Evolutionary conservation across 2,329 filamentous ascomycete genomes (phyloP).

Genomic region (Penicillium sp.): DNA sequence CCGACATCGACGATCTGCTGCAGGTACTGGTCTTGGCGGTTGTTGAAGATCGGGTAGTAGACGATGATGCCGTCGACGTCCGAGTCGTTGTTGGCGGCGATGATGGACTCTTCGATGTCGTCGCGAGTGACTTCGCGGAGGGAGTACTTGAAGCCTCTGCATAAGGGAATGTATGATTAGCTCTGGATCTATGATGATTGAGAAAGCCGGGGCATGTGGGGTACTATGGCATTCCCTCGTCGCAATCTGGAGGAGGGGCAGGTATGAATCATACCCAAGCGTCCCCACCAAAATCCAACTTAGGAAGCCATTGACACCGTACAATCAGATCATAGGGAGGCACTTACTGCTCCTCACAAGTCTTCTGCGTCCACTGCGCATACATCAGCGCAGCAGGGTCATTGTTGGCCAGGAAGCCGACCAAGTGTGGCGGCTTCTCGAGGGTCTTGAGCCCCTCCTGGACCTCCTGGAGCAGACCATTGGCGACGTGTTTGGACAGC

Average conservation of each 20-base stretch:
- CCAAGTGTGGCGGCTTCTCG: conserved; percentile 73
- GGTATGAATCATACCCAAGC: conserved; percentile 25
- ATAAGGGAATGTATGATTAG: not conserved
- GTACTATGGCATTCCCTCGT: conserved; percentile 4
- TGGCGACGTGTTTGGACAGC: conserved; percentile 83
- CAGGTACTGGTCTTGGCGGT: conserved; percentile 87
- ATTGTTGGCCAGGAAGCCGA: conserved; percentile 88
- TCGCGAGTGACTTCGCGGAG: conserved; percentile 84
- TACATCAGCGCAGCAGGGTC: conserved; percentile 92
- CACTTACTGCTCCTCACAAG: conserved; percentile 89
- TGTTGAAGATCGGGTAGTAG: conserved; percentile 97
- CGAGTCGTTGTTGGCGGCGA: conserved; percentile 78
- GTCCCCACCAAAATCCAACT: conserved; percentile 18
- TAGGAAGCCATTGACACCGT: conserved; percentile 12
- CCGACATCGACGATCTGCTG: conserved; percentile 87
- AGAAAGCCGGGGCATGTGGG: not conserved
- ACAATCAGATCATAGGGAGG: conserved; percentile 14
- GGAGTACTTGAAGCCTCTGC: conserved; percentile 84
- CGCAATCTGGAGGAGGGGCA: conserved; percentile 25
- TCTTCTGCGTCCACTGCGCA: conserved; percentile 96
- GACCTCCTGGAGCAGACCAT: conserved; percentile 76
- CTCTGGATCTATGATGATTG: not conserved
- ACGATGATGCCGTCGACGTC: conserved; percentile 87
- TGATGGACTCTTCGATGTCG: conserved; percentile 83
- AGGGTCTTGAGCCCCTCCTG: conserved; percentile 72